Evolutionary conservation across 208 protist species (phyloP), one percentile per base, ranked within the genome.

Genomic region (Wallacemonas sp.): DNA sequence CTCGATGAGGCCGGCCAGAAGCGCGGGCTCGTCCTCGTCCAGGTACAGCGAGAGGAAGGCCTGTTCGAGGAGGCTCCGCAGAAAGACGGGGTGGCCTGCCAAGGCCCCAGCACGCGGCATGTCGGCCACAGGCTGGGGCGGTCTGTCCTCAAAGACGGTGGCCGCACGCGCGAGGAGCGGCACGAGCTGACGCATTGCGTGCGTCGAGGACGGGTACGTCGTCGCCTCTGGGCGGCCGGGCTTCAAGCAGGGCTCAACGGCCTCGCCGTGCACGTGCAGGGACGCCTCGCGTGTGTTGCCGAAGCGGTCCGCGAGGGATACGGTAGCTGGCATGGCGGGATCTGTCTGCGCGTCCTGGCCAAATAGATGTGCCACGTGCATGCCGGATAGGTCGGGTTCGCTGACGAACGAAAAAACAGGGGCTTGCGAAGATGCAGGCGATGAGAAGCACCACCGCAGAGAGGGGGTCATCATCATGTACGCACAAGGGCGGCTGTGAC

Each of bases 41-140:
- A 38, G 8, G 49, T 71, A 64, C 23, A 69, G 64, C 8, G 11
- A 23, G 2, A 71, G 65, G 18, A 71, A 63, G 20, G 18, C 11
- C 22, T 71, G 65, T 29, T 71, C 65, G 18, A 71, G 65, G 1
- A 71, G 18, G 20, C 65, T 55, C 16, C 65, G 65, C 54, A 71
- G 3, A 64, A 71, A 71, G 31, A 18, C n/a, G 3, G 57, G 57
- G 7, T 2, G 11, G 0, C 16, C 3, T 7, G 23, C 39, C 23
- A 46, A 22, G 8, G 1, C 32, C 1, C 3, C 54, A 26, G n/a
- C 16, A 50, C 10, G 10, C 10, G 36, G 36, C 36, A 16, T 41
- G 10, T 7, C 0, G 7, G 36, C 14, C 36, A 14, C 36, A 7
- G 7, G 10, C 7, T 7, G 14, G 36, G 36, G 10, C 36, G 36